phyloP scores from a whole-genome alignment of 306 rosid genomes.

The Quercus robur region DNA sequence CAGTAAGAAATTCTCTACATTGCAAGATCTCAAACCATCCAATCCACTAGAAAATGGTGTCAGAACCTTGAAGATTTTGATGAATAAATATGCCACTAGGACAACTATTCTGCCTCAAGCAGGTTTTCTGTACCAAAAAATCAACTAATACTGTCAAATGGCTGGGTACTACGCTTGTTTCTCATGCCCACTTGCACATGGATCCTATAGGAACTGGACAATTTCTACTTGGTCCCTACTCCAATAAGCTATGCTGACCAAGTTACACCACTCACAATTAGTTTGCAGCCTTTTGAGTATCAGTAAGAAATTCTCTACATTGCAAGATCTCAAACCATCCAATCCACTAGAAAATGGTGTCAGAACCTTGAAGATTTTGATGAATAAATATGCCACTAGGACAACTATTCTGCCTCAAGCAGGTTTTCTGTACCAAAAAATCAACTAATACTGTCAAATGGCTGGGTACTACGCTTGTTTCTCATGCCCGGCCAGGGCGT shows the following conservation, averaged over 20 bases:
- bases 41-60: too few species aligned
- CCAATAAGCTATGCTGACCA: too few species aligned
- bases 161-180: neutral
- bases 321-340: too few species aligned
- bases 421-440: neutral
- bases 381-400: neutral
- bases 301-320: too few species aligned
- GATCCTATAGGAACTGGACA: too few species aligned
- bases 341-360: too few species aligned
- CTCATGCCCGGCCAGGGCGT: neutral
- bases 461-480: neutral
- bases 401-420: conserved; percentile 3
- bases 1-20: too few species aligned
- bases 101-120: conserved; percentile 3
- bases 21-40: too few species aligned
- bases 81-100: neutral
- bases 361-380: neutral
- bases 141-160: conserved; percentile 7
- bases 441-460: conserved; percentile 7
- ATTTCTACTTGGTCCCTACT: too few species aligned
- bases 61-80: neutral
- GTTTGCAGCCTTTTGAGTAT: too few species aligned
- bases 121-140: neutral
- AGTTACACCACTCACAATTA: too few species aligned
- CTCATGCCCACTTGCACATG: neutral